A percentile compares a stretch with the other conserved stretches of the same genome.
Conservation (phyloP, 495 filamentous ascomycete species). For the Bacidia rubella region DNA sequence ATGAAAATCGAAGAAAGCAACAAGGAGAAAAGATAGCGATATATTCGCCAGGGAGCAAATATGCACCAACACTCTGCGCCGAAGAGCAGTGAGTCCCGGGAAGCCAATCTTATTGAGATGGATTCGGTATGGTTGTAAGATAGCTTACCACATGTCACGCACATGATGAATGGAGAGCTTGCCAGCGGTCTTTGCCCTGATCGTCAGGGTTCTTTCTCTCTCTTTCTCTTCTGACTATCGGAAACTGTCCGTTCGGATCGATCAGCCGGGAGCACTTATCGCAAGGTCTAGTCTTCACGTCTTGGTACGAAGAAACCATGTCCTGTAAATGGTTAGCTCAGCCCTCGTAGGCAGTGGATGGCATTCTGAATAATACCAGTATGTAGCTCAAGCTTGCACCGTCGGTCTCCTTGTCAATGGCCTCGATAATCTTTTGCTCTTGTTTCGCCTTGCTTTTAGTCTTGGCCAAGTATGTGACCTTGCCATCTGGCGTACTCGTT, state of each 20-base stretch:
- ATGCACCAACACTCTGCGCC: too few species aligned
- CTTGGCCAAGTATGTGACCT: neutral
- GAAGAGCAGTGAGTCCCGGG: too few species aligned
- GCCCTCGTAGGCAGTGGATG: neutral
- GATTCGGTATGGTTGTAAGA: too few species aligned
- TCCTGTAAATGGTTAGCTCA: constrained; percentile 14
- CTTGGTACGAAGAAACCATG: constrained; percentile 17
- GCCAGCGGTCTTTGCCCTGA: constrained; percentile 6
- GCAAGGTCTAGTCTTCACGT: constrained; percentile 15
- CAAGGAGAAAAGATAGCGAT: too few species aligned
- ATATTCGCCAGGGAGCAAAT: too few species aligned
- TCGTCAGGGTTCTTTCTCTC: constrained; percentile 6
- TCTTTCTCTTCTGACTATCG: constrained; percentile 10
- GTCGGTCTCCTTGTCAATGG: constrained; percentile 4
- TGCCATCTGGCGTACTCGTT: neutral
- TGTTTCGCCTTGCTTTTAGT: constrained; percentile 7
- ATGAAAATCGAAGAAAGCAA: neutral
- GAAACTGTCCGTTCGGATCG: constrained; percentile 17
- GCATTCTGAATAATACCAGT: constrained; percentile 12
- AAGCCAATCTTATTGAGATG: too few species aligned
- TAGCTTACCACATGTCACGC: too few species aligned
- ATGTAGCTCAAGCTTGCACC: constrained; percentile 7
- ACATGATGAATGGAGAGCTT: constrained; percentile 15
- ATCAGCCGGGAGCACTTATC: constrained; percentile 15
- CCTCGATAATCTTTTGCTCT: constrained; percentile 8